Evolutionary conservation across 371 early-diverging fungal species (phyloP), one percentile per base, ranked within the genome.

Genomic region (Fennellomyces sp.): DNA sequence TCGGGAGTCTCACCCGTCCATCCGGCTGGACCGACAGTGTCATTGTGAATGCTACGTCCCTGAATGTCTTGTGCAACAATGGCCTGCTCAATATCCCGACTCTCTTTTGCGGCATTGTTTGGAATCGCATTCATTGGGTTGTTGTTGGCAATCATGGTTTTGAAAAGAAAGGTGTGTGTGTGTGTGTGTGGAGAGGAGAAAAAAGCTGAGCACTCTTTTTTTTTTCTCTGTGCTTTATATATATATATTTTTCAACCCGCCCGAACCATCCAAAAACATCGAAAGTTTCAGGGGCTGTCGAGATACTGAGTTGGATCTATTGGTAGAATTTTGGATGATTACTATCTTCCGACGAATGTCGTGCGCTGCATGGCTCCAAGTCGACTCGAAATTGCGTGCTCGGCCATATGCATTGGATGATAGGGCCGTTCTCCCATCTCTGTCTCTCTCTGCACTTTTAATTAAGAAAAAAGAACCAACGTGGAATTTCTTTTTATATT

Each of bases 11-110:
- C 60, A 27, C 52, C 61, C 11, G 53, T 36, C 57, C 66, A 64
- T 31, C 66, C 64, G 3, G 58, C 48, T 33, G 64, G 72, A 10
- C 58, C 57, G 27, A 71, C 54, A 5, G 66, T 71, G 17, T 59
- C 63, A 30, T 67, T 71, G n/a, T 59, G 66, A 27, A 66, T 66
- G 15, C 55, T 64, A 13, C 64, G 57, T 6, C 67, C 72, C 28
- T 54, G 33, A 48, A 49, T 11, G 41, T 61, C 62, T 49, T 48
- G 21, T n/a, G 58, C 55, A 7, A 59, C 64, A 38, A 64, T 64
- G 8, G 57, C 51, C 25, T 64, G 35, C 33, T 64, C 64, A 17
- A 64, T 47, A 25, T 51, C 58, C 29, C 39, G 56, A 2, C 42
- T 30, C 17, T 52, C 52, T 52, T 52, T 17, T n/a, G 3, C 23